Evolutionary conservation across 257 asterid species (phyloP), one percentile per base, ranked within the genome.

Genomic region (Solanum medicagineum): DNA sequence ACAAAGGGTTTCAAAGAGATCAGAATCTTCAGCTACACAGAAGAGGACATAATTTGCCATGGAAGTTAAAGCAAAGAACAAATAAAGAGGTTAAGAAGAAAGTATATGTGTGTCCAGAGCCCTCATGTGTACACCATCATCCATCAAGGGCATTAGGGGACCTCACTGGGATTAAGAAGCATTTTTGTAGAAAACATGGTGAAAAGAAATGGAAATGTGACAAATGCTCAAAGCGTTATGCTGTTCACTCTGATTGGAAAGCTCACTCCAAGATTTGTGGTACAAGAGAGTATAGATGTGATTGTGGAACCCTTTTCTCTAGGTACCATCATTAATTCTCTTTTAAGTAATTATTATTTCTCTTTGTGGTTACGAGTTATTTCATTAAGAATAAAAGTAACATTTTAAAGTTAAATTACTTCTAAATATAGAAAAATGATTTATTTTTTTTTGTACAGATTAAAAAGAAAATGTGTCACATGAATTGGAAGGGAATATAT

Each of bases 261-360:
- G 97, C 97, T 36, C 97, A 93, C 83, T 92, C 94, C 90, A 93
- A 93, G 90, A 91, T 92, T 40, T 93, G 97, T 84, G 97, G 97
- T 54, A 92, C 97, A 1, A 90, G 97, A 65, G 97, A 93, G 81
- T 93, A 93, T 81, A 89, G 93, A 88, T 93, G 97, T 51, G 94
- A 92, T 77, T 93, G 97, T 73, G 95, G 97, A 59, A 93, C 97
- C 86, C 92, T 92, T 32, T 93, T 93, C 59, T 93, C 97, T 83
- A 91, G 97, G 97, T 93, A 89, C 40, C 19, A n/a, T 11, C 54
- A 7, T 7, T 15, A 22, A 45, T 74, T 24, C 59, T 47, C 81
- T 47, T 47, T 47, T 24, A 74, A 47, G 13, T 74, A 74, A 47
- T 69, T 62, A 55, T 0, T 55, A 29, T 29, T 29, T 29, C 32